Base-by-base conservation (phyloP, 805 yeast genomes). In the Candida khao-thaluensis region DNA sequence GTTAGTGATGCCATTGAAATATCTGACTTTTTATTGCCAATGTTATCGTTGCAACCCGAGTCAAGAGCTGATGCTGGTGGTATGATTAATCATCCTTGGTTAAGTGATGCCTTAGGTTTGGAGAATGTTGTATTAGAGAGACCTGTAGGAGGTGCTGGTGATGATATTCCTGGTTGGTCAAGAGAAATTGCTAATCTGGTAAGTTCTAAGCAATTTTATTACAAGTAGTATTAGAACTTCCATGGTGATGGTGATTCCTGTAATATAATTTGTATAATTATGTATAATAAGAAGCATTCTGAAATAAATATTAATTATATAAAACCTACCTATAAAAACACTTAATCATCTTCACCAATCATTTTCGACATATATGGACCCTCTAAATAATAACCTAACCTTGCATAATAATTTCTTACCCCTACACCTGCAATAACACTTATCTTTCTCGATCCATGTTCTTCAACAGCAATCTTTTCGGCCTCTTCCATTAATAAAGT, bases 401-500 rank as follows among this genome's bases (percentile, higher is more conserved):
- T 84, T 12, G 88, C 91, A 54, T 93, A 93, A 65, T 93, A 93
- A 60, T 91, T 93, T 59, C 99, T 77, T 26, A 93, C 99, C 49
- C 99, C 99, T 28, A 93, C 97, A 50, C 99, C 99, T 23, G 95
- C 82, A 51, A 93, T 93, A 39, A 93, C 99, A 59, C 95, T 81
- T 25, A 93, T 84, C 67, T 93, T 93, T 37, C 74, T 70, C 4
- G 95, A 83, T 0, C 96, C 95, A 60, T 93, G 99, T 59, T 93
- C 99, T 54, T 89, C 96, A 37, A 81, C 75, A 1, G 99, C 93
- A 44, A 93, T 93, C 49, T 96, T 76, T 54, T 88, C 98, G 3
- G 99, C 99, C 63, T 93, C 99, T 63, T 93, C 98, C 99, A 93
- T 93, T 37, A 93, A 66, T 53, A 93, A 71, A 5, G 99, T 91